These are phyloP conservation scores for Penicillium fuscoglaucum DNA, from an alignment of 2,329 filamentous ascomycete genomes.

Conservation along the genomic window DNA sequence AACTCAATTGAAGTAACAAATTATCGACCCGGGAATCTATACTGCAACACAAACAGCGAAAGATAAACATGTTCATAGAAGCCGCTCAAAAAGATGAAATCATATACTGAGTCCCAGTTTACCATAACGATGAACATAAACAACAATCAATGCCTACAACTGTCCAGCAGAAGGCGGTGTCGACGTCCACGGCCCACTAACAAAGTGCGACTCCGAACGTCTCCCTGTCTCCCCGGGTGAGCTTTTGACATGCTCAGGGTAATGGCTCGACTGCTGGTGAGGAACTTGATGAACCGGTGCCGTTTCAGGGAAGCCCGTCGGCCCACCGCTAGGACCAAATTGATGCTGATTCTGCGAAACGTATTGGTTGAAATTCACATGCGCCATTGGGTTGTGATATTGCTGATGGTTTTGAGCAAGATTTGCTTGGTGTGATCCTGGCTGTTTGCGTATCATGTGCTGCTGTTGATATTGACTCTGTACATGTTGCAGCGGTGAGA, in stretches of 20 bases:
- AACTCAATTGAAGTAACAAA: background rate
- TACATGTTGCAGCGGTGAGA: constrained; percentile 9
- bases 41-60: background rate
- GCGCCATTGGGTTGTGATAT: constrained; percentile 17
- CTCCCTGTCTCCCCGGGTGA: constrained; percentile 1
- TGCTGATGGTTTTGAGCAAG: constrained; percentile 1
- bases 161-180: constrained; percentile 15
- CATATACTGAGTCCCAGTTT: background rate
- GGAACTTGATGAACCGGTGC: background rate
- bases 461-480: constrained; percentile 16
- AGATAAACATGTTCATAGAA: background rate
- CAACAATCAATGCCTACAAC: background rate
- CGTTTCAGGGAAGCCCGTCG: background rate
- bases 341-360: constrained; percentile 13
- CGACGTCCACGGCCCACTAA: constrained; percentile 32
- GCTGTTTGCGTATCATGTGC: constrained; percentile 13
- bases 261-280: background rate
- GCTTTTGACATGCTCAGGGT: background rate
- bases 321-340: background rate
- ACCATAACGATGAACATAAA: background rate
- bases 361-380: constrained; percentile 15
- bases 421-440: constrained; percentile 1
- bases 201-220: constrained; percentile 30
- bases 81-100: background rate
- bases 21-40: constrained; percentile 4